Conservation (phyloP, 2,329 filamentous ascomycete species). For the Fusarium pininemorale region DNA sequence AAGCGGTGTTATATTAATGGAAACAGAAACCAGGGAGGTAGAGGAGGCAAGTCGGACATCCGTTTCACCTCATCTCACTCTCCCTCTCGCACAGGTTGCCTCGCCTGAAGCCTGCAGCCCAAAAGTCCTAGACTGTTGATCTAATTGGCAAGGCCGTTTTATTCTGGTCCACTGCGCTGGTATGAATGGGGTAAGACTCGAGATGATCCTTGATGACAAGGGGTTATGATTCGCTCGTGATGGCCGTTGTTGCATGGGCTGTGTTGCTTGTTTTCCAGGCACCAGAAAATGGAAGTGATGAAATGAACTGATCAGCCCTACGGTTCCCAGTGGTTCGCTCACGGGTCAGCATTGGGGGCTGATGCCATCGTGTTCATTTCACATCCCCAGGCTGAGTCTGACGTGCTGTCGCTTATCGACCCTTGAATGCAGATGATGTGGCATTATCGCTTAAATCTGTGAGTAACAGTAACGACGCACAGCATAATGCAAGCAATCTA, state of each 20-base stretch:
- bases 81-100: constrained; percentile 28
- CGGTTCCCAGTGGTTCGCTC: not conserved
- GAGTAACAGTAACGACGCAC: not conserved
- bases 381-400: not conserved
- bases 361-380: not conserved
- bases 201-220: constrained; percentile 8
- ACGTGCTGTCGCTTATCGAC: not conserved
- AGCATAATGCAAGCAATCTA: not conserved
- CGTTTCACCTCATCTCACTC: constrained; percentile 15
- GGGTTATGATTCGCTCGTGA: constrained; percentile 44
- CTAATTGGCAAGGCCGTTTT: constrained; percentile 11
- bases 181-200: constrained; percentile 8
- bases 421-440: not conserved
- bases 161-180: constrained; percentile 20
- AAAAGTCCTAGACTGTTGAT: not conserved
- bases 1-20: constrained; percentile 21
- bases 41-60: not conserved
- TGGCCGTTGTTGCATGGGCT: constrained; percentile 44
- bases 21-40: constrained; percentile 4
- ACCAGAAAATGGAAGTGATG: constrained; percentile 25
- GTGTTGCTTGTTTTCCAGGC: constrained; percentile 39
- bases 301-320: constrained; percentile 37
- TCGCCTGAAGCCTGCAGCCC: constrained; percentile 20
- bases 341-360: not conserved
- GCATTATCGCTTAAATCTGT: not conserved